A percentile compares a stretch with the other conserved stretches of the same genome.
These are phyloP conservation scores for Beauveria caledonica DNA, from an alignment of 2,329 filamentous ascomycete genomes.

Conservation along the genomic window DNA sequence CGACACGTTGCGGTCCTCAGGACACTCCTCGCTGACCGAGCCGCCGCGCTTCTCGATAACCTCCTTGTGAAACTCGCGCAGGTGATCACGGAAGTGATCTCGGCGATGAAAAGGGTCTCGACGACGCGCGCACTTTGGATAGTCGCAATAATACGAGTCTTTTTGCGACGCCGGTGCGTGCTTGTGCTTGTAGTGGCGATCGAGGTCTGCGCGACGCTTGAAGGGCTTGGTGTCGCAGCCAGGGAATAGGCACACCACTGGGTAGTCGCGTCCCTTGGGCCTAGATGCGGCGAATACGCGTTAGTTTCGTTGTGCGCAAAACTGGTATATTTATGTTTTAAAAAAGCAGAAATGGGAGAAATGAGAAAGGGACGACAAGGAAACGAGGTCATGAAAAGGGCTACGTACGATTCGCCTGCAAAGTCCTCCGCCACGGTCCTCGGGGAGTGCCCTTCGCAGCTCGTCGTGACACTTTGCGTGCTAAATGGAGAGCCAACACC, in stretches of 20 bases:
- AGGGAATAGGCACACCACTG: conserved; percentile 30
- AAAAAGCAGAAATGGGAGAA: background rate
- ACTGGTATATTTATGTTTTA: background rate
- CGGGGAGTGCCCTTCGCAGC: conserved; percentile 14
- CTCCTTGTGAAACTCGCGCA: conserved; percentile 47
- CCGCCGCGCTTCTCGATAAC: conserved; percentile 41
- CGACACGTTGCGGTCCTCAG: conserved; percentile 30
- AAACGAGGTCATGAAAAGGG: no score
- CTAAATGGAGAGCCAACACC: conserved; percentile 11
- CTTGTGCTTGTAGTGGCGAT: conserved; percentile 42
- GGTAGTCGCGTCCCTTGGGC: conserved; percentile 22
- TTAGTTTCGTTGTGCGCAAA: conserved; percentile 11
- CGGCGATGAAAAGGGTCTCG: conserved; percentile 41
- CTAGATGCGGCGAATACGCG: conserved; percentile 5
- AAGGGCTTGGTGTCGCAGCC: conserved; percentile 39
- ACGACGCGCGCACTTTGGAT: conserved; percentile 37
- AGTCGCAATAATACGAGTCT: conserved; percentile 42
- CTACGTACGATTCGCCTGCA: conserved; percentile 10
- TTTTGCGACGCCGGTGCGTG: conserved; percentile 36
- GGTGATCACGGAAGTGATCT: conserved; percentile 51
- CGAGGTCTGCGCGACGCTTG: conserved; percentile 45
- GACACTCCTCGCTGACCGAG: conserved; percentile 28
- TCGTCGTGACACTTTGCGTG: conserved; percentile 15
- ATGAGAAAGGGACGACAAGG: background rate
- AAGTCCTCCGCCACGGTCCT: conserved; percentile 12